Evolutionary conservation across 139 green algal species (phyloP), one percentile per base, ranked within the genome.

Genomic region (Micractinium conductrix): DNA sequence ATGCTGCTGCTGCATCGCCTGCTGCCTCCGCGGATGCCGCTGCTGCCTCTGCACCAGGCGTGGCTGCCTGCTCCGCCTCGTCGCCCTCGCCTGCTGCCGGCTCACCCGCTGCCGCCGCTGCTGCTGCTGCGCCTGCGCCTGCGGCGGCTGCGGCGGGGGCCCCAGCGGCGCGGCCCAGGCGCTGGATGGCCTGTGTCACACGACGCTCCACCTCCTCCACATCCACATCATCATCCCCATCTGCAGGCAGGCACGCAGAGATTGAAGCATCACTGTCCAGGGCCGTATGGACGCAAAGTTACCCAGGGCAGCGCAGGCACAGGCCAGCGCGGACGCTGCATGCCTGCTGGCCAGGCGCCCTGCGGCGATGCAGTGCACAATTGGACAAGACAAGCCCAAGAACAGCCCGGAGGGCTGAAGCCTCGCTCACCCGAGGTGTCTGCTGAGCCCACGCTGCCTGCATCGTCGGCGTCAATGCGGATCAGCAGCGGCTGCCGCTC

Each of bases 401-500:
- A n/a, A n/a, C n/a, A n/a, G n/a, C n/a, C n/a, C n/a, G n/a, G n/a
- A n/a, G n/a, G n/a, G n/a, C n/a, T n/a, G n/a, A n/a, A n/a, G n/a
- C n/a, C 40, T 19, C 0, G 33, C 76, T 4, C 76, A 72, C 76
- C 76, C 2, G 58, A 71, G 17, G 82, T 86, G 76, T 88, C 88
- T 21, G 87, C 55, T 10, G 82, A 89, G 0, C 90, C 90, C 43
- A 93, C 89, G n/a, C 83, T 90, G 65, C 89, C 90, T 2, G 80
- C 76, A 63, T 92, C 88, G 67, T 90, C 89, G 6, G 70, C 69
- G 37, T 88, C 86, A 24, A 93, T 88, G 73, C 84, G 74, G n/a
- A 91, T 78, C 10, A 93, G 80, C 63, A 93, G 75, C 0, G 90
- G 87, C 83, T 82, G 38, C 22, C 85, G 48, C 81, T 83, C 63